Conservation (phyloP, 2,329 filamentous ascomycete genomes). For the Elsinoe arachidis region DNA sequence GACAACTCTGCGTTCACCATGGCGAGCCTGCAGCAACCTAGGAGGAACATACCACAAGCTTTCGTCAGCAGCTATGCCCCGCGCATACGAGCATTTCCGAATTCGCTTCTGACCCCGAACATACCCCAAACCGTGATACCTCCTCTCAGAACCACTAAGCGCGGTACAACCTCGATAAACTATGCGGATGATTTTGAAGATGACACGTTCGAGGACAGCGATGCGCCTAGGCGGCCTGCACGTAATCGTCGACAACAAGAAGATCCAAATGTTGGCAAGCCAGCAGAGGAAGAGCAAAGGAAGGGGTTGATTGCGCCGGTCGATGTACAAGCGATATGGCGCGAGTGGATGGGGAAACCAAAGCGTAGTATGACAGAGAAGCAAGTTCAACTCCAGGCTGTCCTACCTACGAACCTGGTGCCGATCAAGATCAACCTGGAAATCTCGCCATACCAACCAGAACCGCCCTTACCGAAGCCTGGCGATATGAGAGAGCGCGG, state of each 20-base stretch:
- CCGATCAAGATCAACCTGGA: constrained; percentile 96
- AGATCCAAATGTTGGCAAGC: constrained; percentile 49
- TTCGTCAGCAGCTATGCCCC: constrained; percentile 89
- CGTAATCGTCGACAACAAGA: constrained; percentile 69
- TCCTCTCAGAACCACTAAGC: constrained; percentile 81
- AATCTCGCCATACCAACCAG: constrained; percentile 66
- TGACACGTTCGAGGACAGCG: constrained; percentile 66
- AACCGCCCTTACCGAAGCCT: constrained; percentile 55
- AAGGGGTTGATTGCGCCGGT: constrained; percentile 75
- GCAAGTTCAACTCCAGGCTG: constrained; percentile 57
- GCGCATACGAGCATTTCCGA: constrained; percentile 80
- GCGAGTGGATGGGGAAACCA: constrained; percentile 86
- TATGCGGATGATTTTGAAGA: constrained; percentile 96
- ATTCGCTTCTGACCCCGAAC: constrained; percentile 80
- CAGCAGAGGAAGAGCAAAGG: constrained; percentile 63
- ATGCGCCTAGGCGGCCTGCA: constrained; percentile 62
- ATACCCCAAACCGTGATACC: constrained; percentile 60
- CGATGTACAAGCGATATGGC: constrained; percentile 80
- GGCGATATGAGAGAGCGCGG: constrained; percentile 48
- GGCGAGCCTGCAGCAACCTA: background rate
- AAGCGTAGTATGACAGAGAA: constrained; percentile 47
- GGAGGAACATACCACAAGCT: constrained; percentile 59
- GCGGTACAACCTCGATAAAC: constrained; percentile 92
- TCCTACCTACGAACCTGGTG: constrained; percentile 79
- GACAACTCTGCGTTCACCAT: background rate